phyloP scores from a whole-genome alignment of 1,139 yeast genomes.

The Candida glucosophila region DNA sequence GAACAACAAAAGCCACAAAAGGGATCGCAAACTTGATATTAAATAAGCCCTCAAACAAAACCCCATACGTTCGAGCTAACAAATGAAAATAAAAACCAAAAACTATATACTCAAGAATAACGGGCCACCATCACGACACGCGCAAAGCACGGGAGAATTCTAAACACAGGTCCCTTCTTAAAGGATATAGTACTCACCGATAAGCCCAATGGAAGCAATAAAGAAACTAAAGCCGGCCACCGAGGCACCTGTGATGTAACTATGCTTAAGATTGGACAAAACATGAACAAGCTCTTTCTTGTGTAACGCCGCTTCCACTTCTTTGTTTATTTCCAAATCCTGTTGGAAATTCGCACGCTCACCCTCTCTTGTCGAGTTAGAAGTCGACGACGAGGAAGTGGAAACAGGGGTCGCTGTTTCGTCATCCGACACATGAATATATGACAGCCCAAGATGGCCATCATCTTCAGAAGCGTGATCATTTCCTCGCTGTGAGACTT shows the following conservation, averaged over 20 bases:
- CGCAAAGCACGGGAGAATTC: neutral
- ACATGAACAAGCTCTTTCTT: conserved; percentile 31
- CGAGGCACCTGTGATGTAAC: conserved; percentile 28
- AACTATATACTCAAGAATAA: neutral
- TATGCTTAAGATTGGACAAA: conserved; percentile 20
- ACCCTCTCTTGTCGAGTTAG: conserved; percentile 18
- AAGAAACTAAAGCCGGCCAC: conserved; percentile 34
- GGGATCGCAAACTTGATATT: too few species aligned
- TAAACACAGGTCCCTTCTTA: conserved; percentile 5
- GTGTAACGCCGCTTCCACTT: conserved; percentile 30
- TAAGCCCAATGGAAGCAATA: conserved; percentile 37
- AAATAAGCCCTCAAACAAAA: too few species aligned
- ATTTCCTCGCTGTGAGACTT: conserved; percentile 3
- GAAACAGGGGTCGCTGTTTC: conserved; percentile 22
- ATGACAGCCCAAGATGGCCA: conserved; percentile 41
- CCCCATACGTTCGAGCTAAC: too few species aligned
- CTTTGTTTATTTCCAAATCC: conserved; percentile 25
- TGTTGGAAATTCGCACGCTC: conserved; percentile 9
- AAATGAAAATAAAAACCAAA: neutral
- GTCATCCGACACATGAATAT: conserved; percentile 43
- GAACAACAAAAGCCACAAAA: too few species aligned
- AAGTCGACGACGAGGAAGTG: conserved; percentile 21
- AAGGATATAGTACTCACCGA: conserved; percentile 36
- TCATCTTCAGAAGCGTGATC: conserved; percentile 14
- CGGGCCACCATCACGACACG: neutral